Evolutionary conservation across 345 rosid species (phyloP), one percentile per base, ranked within the genome.

Genomic region (Boechera stricta): DNA sequence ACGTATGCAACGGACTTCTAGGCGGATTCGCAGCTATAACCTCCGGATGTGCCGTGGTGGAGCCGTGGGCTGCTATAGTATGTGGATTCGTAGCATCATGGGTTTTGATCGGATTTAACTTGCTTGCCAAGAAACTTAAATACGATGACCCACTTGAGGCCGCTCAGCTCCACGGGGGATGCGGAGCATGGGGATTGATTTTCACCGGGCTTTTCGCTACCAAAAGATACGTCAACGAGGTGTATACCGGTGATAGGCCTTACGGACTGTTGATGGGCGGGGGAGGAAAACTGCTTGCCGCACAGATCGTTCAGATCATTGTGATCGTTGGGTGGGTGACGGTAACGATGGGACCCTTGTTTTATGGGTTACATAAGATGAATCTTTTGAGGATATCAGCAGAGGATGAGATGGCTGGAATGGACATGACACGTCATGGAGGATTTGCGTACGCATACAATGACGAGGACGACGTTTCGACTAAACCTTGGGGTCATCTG

Each of bases 81-180:
- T 74, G 78, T 10, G 78, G 78, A 2, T 66, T 74, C 2, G 48
- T 74, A 5, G 78, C 78, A 3, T 74, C 78, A 11, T 74, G 57
- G 72, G 78, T 74, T 4, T 33, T 57, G 2, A 66, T 47, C 6
- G 78, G 72, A 35, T 21, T 56, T 33, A 55, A 75, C 51, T 36
- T 57, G 6, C 12, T 75, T 0, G 72, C 78, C 21, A 75, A 66
- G 51, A 75, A 75, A 75, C 1, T 66, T 2, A 75, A 66, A 28
- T 66, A 55, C 15, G 78, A 75, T 0, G 78, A 75, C n/a, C 78
- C 78, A 10, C 78, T 74, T 3, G 65, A 74, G 28, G 72, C 78
- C 0, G 78, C 78, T 36, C 78, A 75, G 7, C 47, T 75, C 9
- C 78, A 75, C 0, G 78, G 72, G 4, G 78, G 78, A 15, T 75